Conservation (phyloP, 768 basidiomycete species). For the Paxillus ammoniavirescens region DNA sequence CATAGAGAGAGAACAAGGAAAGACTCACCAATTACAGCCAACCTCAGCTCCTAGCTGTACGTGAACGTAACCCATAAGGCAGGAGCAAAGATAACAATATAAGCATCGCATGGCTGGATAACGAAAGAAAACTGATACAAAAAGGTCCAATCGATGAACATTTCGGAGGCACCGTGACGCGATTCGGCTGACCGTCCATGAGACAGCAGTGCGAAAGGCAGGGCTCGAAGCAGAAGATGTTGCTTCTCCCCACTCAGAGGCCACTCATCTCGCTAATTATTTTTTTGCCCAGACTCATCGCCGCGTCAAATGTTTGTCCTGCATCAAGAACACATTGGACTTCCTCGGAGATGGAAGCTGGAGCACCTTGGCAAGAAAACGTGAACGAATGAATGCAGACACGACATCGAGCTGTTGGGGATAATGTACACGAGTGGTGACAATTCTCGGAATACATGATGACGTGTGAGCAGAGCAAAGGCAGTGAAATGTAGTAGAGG, state of each 20-base stretch:
- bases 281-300: constrained; percentile 11
- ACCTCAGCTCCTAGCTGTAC: constrained; percentile 1
- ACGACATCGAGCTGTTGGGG: constrained; percentile 3
- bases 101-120: constrained; percentile 22
- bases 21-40: constrained; percentile 10
- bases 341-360: constrained; percentile 24
- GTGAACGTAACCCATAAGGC: constrained; percentile 21
- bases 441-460: not conserved
- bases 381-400: not conserved
- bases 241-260: constrained; percentile 30
- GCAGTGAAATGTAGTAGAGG: not conserved
- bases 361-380: not conserved
- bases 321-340: not conserved
- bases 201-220: constrained; percentile 25
- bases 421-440: constrained; percentile 5
- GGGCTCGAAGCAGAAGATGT: constrained; percentile 23
- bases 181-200: constrained; percentile 1
- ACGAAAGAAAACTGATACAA: constrained; percentile 8
- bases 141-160: constrained; percentile 15
- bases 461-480: not conserved
- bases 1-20: constrained; percentile 12
- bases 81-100: constrained; percentile 10
- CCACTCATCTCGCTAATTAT: constrained; percentile 26
- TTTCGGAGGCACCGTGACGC: constrained; percentile 14
- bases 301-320: constrained; percentile 2